phyloP scores from a whole-genome alignment of 805 yeast genomes.

The Ogataea thermomethanolica region DNA sequence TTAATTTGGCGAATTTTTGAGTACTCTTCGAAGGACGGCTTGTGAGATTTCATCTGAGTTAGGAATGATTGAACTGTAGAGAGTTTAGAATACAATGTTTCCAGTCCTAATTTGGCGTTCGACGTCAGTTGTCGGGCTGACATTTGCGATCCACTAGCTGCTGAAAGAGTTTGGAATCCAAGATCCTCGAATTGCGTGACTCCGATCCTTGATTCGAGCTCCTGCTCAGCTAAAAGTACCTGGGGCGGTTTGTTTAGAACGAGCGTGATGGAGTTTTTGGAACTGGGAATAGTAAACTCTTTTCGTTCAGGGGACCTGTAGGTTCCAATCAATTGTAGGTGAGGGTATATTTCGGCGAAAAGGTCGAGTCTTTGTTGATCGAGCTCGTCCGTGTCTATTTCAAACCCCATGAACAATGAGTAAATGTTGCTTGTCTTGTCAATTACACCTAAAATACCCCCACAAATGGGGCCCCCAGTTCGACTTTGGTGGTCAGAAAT shows the following conservation, averaged over 20 bases:
- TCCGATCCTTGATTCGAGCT: constrained; percentile 10
- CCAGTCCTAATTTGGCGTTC: neutral
- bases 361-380: constrained; percentile 12
- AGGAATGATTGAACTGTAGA: neutral
- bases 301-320: constrained; percentile 9
- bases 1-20: constrained; percentile 1
- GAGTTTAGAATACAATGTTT: neutral
- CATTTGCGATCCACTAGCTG: constrained; percentile 3
- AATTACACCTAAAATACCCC: constrained; percentile 18
- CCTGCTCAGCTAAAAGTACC: neutral
- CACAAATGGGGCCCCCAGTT: constrained; percentile 2
- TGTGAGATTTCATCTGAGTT: neutral
- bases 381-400: constrained; percentile 8
- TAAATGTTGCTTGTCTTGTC: constrained; percentile 1
- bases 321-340: constrained; percentile 25
- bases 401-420: constrained; percentile 15
- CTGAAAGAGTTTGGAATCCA: constrained; percentile 14
- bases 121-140: constrained; percentile 1
- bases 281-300: neutral
- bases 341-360: constrained; percentile 24
- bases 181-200: constrained; percentile 16
- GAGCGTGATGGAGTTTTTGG: neutral
- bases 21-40: constrained; percentile 3
- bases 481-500: constrained; percentile 14
- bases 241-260: neutral